Evolutionary conservation across 2,329 filamentous ascomycete species (phyloP).

Genomic region (Metarhizium guizhouense): DNA sequence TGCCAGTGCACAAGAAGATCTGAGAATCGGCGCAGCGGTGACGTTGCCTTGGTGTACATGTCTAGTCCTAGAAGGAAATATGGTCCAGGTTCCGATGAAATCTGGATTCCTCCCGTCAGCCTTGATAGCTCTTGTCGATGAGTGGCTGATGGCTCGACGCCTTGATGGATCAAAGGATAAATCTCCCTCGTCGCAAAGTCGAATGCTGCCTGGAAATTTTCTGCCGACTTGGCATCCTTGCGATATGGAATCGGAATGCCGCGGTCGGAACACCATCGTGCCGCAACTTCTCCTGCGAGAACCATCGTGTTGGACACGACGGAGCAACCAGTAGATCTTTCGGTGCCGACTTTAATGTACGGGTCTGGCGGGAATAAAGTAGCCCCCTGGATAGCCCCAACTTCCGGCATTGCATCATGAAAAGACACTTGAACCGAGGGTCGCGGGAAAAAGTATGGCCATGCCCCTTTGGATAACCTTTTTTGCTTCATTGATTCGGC

Average conservation of each 20-base stretch:
- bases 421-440: conserved; percentile 36
- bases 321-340: conserved; percentile 20
- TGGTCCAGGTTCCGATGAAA: conserved; percentile 43
- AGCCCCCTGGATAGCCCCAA: conserved; percentile 4
- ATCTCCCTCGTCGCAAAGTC: conserved; percentile 25
- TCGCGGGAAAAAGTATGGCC: conserved; percentile 36
- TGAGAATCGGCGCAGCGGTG: conserved; percentile 54
- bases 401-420: conserved; percentile 18
- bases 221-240: conserved; percentile 32
- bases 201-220: conserved; percentile 27
- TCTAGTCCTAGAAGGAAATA: conserved; percentile 50
- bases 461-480: conserved; percentile 38
- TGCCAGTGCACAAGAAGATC: conserved; percentile 61
- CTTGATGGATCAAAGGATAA: conserved; percentile 21
- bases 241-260: conserved; percentile 52
- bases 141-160: conserved; percentile 22
- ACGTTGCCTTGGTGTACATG: conserved; percentile 56
- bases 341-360: conserved; percentile 32
- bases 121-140: conserved; percentile 20
- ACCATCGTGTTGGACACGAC: conserved; percentile 43
- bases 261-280: conserved; percentile 49
- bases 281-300: conserved; percentile 52
- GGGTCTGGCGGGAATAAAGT: conserved; percentile 36
- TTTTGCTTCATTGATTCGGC: conserved; percentile 33
- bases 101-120: conserved; percentile 38